Base-by-base conservation (phyloP, 2,329 filamentous ascomycete genomes). In the Stagonosporopsis rhizophila region DNA sequence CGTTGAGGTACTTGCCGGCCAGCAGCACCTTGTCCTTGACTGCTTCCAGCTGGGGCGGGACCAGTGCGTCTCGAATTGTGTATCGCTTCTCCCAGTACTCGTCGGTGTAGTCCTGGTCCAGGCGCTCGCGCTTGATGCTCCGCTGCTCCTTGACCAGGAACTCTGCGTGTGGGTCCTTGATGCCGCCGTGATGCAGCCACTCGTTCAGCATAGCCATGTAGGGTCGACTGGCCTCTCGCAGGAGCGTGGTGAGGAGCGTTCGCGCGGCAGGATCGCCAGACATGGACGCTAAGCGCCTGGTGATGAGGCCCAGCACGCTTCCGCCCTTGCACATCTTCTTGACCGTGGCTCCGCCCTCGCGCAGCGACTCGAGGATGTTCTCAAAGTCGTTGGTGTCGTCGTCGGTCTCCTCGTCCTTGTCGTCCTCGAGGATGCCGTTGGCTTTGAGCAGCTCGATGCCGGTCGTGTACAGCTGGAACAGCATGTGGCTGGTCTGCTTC, bases 171-270 rank as follows among this genome's bases (percentile, higher is more conserved):
- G 93, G 92, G 73, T 99, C 95, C 69, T 90, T 91, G 75, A 99
- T 98, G 44, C 89, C 92, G 35, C 95, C 95, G 70, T 96, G 94
- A 71, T 99, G 95, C 15, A 99, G 81, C 95, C 95, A 99, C 75
- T 98, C 94, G 70, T 99, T 99, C 58, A 99, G 80, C 95, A 99
- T 99, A 38, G 85, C 85, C 93, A 98, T 97, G 73, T 99, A 99
- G 0, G 95, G 95, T 52, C 89, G 86, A 69, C 93, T 97, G 1
- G 94, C 89, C 75, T 98, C 94, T 52, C 91, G 85, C 38, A 99
- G 77, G 25, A 99, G 78, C 3, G 88, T 89, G 11, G 91, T 95
- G 11, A 99, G 82, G 19, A 99, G 78, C 22, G 88, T 85, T 60
- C 91, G 86, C 19, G 95, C 93, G 0, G 92, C 89, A 4, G 95